Percentiles rank a stretch among this genome's conserved stretches.
Conservation (phyloP, 768 basidiomycete species). For the Gymnopilus dilepis region DNA sequence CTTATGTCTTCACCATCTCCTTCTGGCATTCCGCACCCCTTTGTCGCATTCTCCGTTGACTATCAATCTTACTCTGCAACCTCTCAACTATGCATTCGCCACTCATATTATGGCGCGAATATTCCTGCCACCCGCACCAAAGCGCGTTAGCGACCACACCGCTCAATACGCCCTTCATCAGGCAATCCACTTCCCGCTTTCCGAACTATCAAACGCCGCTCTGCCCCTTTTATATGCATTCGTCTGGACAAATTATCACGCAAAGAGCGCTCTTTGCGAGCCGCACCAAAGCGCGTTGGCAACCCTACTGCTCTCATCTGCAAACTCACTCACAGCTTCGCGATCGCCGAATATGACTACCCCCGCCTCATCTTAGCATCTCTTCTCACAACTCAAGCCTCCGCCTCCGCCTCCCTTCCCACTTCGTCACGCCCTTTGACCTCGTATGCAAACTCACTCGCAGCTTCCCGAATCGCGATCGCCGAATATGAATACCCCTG, state of each 20-base stretch:
- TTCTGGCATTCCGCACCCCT: conserved; percentile 38
- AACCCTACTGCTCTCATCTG: conserved; percentile 67
- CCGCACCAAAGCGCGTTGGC: conserved; percentile 78
- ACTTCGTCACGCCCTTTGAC: conserved; percentile 34
- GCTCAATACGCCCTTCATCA: too few relatives aligned
- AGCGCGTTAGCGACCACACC: too few relatives aligned
- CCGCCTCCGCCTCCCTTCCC: conserved; percentile 39
- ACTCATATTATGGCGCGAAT: too few relatives aligned
- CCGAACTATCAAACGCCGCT: too few relatives aligned
- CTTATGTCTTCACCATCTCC: conserved; percentile 39
- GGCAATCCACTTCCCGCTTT: too few relatives aligned
- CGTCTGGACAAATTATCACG: conserved; percentile 57
- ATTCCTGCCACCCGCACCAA: too few relatives aligned
- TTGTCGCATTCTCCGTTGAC: conserved; percentile 34
- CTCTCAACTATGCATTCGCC: conserved; percentile 7
- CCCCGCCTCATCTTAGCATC: conserved; percentile 59
- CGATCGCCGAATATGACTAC: conserved; percentile 62
- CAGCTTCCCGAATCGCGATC: too few relatives aligned
- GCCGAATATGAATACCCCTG: too few relatives aligned
- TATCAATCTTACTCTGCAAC: conserved; percentile 30
- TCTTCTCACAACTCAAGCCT: conserved; percentile 31
- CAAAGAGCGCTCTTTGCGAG: conserved; percentile 74
- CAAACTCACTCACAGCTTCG: conserved; percentile 37
- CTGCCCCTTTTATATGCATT: conserved; percentile 45
- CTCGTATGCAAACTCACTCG: too few relatives aligned